Evolutionary conservation across 768 basidiomycete species (phyloP).

Genomic region (Naematelia encephala): DNA sequence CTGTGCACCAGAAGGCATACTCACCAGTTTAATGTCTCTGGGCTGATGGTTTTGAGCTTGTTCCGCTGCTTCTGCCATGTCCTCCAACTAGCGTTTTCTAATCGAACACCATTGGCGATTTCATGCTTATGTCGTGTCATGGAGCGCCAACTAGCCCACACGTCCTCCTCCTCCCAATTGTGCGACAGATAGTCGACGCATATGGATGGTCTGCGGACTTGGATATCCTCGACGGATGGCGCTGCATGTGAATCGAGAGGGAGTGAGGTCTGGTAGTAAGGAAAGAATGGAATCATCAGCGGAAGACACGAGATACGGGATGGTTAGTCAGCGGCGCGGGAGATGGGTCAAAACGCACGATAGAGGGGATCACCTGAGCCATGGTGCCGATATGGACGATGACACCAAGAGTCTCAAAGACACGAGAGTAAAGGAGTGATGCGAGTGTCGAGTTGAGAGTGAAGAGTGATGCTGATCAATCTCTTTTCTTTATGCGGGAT

Average conservation of each 20-base stretch:
- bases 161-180: slow-evolving; percentile 96
- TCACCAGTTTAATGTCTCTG: slow-evolving; percentile 97
- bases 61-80: slow-evolving; percentile 99
- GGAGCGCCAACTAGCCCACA: slow-evolving; percentile 96
- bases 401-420: too few relatives aligned
- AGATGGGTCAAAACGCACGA: slow-evolving; percentile 31
- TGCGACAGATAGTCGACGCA: slow-evolving; percentile 99
- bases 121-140: slow-evolving; percentile 99
- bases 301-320: background rate
- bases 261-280: slow-evolving; percentile 44
- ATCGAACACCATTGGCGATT: slow-evolving; percentile 86
- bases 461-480: background rate
- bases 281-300: background rate
- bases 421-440: background rate
- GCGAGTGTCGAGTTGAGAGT: background rate
- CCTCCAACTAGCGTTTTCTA: slow-evolving; percentile 98
- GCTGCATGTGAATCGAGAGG: slow-evolving; percentile 50
- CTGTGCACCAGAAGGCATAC: slow-evolving; percentile 40
- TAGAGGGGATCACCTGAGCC: slow-evolving; percentile 50
- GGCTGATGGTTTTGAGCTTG: slow-evolving; percentile 87
- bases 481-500: background rate
- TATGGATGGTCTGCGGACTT: slow-evolving; percentile 71
- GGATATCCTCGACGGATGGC: slow-evolving; percentile 57
- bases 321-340: slow-evolving; percentile 5
- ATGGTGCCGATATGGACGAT: slow-evolving; percentile 15